Percentiles rank a stretch among this genome's conserved stretches.
These are phyloP conservation scores for Drechmeria coniospora DNA, from an alignment of 2,329 filamentous ascomycete genomes.

Conservation along the genomic window DNA sequence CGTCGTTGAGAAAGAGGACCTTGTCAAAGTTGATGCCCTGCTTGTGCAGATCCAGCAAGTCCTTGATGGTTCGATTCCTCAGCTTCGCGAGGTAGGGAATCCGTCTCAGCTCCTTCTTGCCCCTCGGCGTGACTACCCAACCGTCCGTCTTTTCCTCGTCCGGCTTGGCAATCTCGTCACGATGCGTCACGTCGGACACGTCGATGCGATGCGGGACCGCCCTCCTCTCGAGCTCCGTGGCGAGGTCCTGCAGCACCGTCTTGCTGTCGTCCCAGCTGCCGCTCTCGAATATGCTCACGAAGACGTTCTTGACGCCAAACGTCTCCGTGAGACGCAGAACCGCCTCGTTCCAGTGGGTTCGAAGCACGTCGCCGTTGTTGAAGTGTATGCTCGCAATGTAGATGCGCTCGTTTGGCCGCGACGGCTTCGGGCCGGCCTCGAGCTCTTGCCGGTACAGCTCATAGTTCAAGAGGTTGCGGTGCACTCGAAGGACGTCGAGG, in stretches of 20 bases:
- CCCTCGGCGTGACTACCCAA: constrained; percentile 46
- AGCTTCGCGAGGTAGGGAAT: constrained; percentile 53
- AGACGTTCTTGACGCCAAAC: constrained; percentile 49
- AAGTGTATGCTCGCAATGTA: constrained; percentile 58
- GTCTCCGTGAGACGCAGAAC: constrained; percentile 39
- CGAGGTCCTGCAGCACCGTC: constrained; percentile 39
- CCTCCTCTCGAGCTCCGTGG: constrained; percentile 32
- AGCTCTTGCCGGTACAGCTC: no score
- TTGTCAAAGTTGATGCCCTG: constrained; percentile 39
- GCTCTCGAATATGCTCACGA: constrained; percentile 51
- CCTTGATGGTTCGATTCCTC: constrained; percentile 48
- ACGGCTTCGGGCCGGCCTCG: constrained; percentile 7
- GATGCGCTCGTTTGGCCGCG: constrained; percentile 26
- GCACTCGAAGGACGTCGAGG: constrained; percentile 24
- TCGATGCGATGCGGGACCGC: constrained; percentile 39
- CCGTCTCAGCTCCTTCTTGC: constrained; percentile 40
- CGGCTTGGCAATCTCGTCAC: constrained; percentile 33
- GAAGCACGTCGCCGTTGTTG: constrained; percentile 47
- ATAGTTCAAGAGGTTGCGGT: constrained; percentile 15
- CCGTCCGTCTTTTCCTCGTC: constrained; percentile 27
- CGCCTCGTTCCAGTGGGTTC: constrained; percentile 45
- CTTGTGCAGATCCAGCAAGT: constrained; percentile 34
- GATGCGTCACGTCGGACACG: constrained; percentile 42
- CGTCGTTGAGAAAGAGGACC: constrained; percentile 48
- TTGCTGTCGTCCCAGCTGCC: constrained; percentile 58